Conservation (phyloP, 1,284 basidiomycete genomes). For the Tausonia pullulans region DNA sequence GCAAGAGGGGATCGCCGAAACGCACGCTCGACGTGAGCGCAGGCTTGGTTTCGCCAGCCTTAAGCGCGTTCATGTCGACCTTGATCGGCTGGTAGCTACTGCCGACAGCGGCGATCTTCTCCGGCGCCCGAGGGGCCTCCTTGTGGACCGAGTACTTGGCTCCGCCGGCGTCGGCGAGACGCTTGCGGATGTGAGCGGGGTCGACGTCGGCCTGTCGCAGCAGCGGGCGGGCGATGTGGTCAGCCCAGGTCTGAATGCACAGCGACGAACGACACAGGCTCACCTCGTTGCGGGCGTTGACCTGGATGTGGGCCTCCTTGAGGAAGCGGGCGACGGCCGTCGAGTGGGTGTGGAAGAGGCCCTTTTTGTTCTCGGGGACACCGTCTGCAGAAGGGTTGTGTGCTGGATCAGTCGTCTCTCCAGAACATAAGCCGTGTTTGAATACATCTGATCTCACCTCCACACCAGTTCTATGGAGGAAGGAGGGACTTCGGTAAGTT, state of each 20-base stretch:
- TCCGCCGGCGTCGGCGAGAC: conserved; percentile 83
- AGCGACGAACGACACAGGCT: not conserved
- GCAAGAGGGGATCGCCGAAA: too few species aligned
- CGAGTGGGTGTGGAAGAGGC: conserved; percentile 81
- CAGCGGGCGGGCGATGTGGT: conserved; percentile 17
- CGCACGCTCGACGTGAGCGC: not conserved
- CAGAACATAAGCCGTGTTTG: too few species aligned
- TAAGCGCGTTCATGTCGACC: conserved; percentile 25
- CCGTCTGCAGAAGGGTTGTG: conserved; percentile 87
- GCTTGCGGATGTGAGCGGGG: conserved; percentile 66
- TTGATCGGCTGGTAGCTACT: conserved; percentile 24
- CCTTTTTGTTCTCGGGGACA: conserved; percentile 84
- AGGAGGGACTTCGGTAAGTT: too few species aligned
- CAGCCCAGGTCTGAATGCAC: not conserved
- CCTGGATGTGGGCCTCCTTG: conserved; percentile 74
- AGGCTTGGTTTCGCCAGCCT: conserved; percentile 18
- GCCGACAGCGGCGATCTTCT: conserved; percentile 50
- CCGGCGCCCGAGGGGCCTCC: conserved; percentile 47
- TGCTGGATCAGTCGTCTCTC: too few species aligned
- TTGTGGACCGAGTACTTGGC: conserved; percentile 75
- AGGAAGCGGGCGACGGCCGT: conserved; percentile 66
- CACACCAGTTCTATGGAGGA: conserved; percentile 59
- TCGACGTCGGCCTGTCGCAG: conserved; percentile 58
- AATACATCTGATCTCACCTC: conserved; percentile 35
- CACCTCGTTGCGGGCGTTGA: conserved; percentile 84